Base-by-base conservation (phyloP, 148 eudicot species). In the Vaccinium corymbosum region DNA sequence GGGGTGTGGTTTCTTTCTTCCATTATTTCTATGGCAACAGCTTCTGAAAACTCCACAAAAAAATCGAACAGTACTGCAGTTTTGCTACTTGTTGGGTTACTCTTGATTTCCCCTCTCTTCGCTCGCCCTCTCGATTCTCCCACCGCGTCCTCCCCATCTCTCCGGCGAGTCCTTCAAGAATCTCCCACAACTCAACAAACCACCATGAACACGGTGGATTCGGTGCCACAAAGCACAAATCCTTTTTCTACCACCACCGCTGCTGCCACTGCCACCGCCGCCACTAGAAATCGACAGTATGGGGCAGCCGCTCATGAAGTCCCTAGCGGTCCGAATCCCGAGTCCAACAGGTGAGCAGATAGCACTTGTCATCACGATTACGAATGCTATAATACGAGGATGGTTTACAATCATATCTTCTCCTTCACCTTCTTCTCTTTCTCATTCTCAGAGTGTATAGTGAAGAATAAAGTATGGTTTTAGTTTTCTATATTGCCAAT, bases 321-420 rank as follows among this genome's bases (percentile, higher is more conserved):
- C 48, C 91, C 91, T 1, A 89, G 91, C 22, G 91, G 91, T 76
- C 89, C 91, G 12, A 89, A 89, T 84, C 91, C 91, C 0, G 88
- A 85, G 76, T 84, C 87, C 25, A 89, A 89, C 51, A 56, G 82
- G 70, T 59, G 82, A 79, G 80, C 80, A 50, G n/a, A 13, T 22
- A 76, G 27, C 16, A 8, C 19, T 19, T 51, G 13, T 75, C 78
- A n/a, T 75, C 29, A 53, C 25, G 55, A 75, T 48, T 2, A 8
- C 29, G 14, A 46, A 17, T 48, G 27, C 78, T 75, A 38, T 14
- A 73, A 73, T 73, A n/a, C 3, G 5, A 75, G 78, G 51, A 48
- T n/a, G 20, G 13, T 20, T 27, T 75, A 48, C 14, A 49, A 75
- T 20, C 53, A 48, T n/a, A 75, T 38, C 32, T 48, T 17, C 48